phyloP scores from a whole-genome alignment of 495 filamentous ascomycete species.

The Daldinia caldariorum region DNA sequence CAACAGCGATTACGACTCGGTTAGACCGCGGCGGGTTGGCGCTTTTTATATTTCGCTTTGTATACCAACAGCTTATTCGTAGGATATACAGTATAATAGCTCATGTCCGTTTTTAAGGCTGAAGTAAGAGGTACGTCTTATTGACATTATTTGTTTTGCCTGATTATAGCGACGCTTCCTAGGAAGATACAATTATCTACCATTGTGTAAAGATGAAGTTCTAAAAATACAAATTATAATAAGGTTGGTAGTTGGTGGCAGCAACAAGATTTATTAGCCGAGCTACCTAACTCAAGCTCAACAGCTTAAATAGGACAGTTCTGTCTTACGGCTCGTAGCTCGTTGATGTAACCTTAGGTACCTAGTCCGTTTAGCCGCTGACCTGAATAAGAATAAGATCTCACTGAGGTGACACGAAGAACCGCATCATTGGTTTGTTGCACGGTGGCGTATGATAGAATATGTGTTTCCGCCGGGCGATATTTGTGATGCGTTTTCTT shows the following conservation, averaged over 20 bases:
- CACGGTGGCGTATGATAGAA: slow-evolving; percentile 8
- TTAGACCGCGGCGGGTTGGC: not conserved
- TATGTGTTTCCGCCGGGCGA: slow-evolving; percentile 14
- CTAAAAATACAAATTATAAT: not conserved
- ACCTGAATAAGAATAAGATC: slow-evolving; percentile 13
- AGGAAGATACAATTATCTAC: not conserved
- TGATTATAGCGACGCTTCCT: not conserved
- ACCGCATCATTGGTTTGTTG: slow-evolving; percentile 15
- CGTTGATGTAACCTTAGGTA: not conserved
- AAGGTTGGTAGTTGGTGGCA: not conserved
- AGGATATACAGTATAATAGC: not conserved
- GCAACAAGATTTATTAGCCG: not conserved
- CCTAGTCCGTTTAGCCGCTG: not conserved
- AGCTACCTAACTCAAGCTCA: not conserved
- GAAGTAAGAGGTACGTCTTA: not conserved
- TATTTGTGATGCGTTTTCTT: slow-evolving; percentile 6
- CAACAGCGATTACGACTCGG: not conserved
- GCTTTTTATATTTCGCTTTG: not conserved
- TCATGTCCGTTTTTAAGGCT: not conserved
- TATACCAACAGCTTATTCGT: not conserved
- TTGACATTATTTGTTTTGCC: not conserved
- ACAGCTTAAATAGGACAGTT: not conserved
- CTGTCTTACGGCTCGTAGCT: not conserved
- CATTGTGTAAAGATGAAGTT: not conserved
- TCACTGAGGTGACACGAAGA: slow-evolving; percentile 9